Percentiles rank a stretch among this genome's conserved stretches.
phyloP scores from a whole-genome alignment of 2,329 filamentous ascomycete genomes.

The Aureobasidium sp. region DNA sequence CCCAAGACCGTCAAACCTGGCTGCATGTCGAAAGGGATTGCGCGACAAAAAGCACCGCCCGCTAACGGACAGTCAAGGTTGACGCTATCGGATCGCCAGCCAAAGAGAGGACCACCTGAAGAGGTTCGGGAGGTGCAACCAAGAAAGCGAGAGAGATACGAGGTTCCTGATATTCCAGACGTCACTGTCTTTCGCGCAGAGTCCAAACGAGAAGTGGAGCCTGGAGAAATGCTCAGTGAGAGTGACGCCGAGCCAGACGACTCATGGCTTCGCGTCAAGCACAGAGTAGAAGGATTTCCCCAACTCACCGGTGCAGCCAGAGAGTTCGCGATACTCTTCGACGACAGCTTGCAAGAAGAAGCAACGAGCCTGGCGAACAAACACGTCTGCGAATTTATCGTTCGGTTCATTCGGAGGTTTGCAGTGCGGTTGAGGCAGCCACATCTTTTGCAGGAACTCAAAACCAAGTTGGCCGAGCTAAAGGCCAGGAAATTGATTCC shows the following conservation, averaged over 20 bases:
- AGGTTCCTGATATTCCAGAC: conserved; percentile 30
- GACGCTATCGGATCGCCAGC: not conserved
- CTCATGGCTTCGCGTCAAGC: conserved; percentile 29
- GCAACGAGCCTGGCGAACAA: conserved; percentile 24
- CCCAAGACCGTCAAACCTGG: not conserved
- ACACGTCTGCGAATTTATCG: conserved; percentile 30
- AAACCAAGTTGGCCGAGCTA: conserved; percentile 28
- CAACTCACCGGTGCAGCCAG: conserved; percentile 22
- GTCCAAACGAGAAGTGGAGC: conserved; percentile 31
- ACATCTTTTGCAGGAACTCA: conserved; percentile 23
- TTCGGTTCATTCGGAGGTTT: conserved; percentile 31
- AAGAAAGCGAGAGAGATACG: conserved; percentile 23
- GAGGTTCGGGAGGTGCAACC: conserved; percentile 20
- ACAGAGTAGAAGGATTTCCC: conserved; percentile 21
- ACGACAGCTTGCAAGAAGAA: conserved; percentile 32
- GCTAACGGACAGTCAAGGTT: not conserved
- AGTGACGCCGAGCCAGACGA: conserved; percentile 37
- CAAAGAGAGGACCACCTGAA: not conserved
- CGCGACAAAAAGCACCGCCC: not conserved
- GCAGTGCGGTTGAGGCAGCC: conserved; percentile 18
- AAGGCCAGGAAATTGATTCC: conserved; percentile 24
- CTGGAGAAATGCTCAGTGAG: conserved; percentile 34
- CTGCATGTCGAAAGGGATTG: not conserved
- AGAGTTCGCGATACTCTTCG: conserved; percentile 30
- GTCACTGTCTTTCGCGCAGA: conserved; percentile 33